phyloP scores from a whole-genome alignment of 2,329 filamentous ascomycete genomes.

The Elsinoe arachidis region DNA sequence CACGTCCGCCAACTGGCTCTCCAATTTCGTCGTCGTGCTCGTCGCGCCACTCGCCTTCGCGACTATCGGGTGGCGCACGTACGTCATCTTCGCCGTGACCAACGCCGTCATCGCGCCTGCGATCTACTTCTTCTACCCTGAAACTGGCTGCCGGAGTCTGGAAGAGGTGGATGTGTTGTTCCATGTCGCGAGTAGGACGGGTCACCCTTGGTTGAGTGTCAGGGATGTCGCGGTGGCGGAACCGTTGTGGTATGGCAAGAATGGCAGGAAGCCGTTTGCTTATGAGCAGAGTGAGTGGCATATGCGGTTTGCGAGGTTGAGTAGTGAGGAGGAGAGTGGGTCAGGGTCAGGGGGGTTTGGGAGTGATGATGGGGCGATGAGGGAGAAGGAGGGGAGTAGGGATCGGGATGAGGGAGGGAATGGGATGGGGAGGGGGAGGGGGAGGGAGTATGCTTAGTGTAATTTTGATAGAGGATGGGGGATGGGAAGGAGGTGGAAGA shows the following conservation, averaged over 20 bases:
- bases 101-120: slow-evolving; percentile 32
- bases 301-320: slow-evolving; percentile 18
- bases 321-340: slow-evolving; percentile 24
- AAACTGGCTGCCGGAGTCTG: slow-evolving; percentile 32
- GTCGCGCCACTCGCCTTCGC: slow-evolving; percentile 21
- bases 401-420: not conserved
- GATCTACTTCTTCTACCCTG: slow-evolving; percentile 36
- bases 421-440: not conserved
- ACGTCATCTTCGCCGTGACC: slow-evolving; percentile 36
- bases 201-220: slow-evolving; percentile 40
- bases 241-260: slow-evolving; percentile 49
- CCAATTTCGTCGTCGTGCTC: slow-evolving; percentile 40
- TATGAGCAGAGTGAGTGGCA: slow-evolving; percentile 34
- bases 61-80: slow-evolving; percentile 22
- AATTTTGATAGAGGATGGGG: too few species aligned
- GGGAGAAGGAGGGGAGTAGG: not conserved
- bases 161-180: slow-evolving; percentile 62
- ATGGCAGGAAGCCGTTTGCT: slow-evolving; percentile 45
- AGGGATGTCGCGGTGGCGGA: slow-evolving; percentile 43
- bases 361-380: slow-evolving; percentile 14
- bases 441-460: not conserved
- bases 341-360: slow-evolving; percentile 27
- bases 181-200: slow-evolving; percentile 36
- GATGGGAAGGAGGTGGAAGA: too few species aligned
- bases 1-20: slow-evolving; percentile 53